Base-by-base conservation (phyloP, 345 rosid species). In the Arabidopsis arenosa region DNA sequence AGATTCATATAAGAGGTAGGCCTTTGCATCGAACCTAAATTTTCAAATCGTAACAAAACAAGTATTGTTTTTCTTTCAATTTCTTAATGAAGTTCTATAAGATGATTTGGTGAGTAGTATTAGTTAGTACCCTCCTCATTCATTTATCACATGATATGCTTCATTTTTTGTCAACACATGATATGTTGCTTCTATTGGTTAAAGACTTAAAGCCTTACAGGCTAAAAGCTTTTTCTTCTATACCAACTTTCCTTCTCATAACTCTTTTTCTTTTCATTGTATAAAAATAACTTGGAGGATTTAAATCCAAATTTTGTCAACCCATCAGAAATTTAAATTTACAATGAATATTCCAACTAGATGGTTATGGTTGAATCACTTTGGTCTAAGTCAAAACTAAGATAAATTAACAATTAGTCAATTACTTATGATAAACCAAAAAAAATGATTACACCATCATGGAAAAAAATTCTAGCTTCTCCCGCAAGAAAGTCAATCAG, bases 401-500 rank as follows among this genome's bases (percentile, higher is more conserved):
- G 9, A 1, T 54, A 57, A 57, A 57, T 57, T 32, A 36, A 49
- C 49, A 63, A 73, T 52, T 44, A 41, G 11, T n/a, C 49, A 63
- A 73, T 52, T 44, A 53, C n/a, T n/a, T 1, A 45, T 33, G 65
- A 35, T 45, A 33, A 74, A 52, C 4, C 17, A 39, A 35, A 17
- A 4, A 21, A 9, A 35, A 17, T 4, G 35, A 55, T 2, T 18
- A 53, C 63, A 33, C 12, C n/a, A 53, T 49, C 57, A 17, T 41
- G 35, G 37, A 3, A 55, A 33, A 53, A 14, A 4, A 0, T n/a
- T n/a, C 5, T 2, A 45, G 4, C 72, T 77, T 77, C 61, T 55
- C 7, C 61, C 35, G 45, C 75, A 70, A 77, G 80, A 45, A 76
- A 70, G 80, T 63, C 71, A 69, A 76, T 6, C 14, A 32, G 18